These are phyloP conservation scores for Phytophthora crassamura DNA, from an alignment of 352 stramenopile species.

Conservation along the genomic window DNA sequence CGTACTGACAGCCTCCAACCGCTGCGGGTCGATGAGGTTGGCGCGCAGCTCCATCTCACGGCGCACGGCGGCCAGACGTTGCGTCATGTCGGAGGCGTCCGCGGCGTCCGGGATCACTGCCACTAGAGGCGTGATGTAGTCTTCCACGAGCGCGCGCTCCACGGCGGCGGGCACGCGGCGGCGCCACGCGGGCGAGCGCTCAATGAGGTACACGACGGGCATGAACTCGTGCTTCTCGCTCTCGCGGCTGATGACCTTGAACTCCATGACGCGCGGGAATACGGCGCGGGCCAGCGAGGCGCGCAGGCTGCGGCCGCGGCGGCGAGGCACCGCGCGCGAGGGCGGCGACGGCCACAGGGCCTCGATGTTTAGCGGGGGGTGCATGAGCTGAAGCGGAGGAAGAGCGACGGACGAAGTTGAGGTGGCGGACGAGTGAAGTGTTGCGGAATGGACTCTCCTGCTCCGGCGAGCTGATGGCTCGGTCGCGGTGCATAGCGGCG, in stretches of 20 bases:
- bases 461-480: background rate
- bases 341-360: slow-evolving; percentile 33
- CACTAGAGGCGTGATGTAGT: slow-evolving; percentile 67
- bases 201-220: slow-evolving; percentile 75
- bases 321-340: slow-evolving; percentile 17
- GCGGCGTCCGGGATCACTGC: slow-evolving; percentile 23
- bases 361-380: slow-evolving; percentile 29
- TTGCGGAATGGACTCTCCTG: slow-evolving; percentile 5
- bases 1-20: slow-evolving; percentile 39
- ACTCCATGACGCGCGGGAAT: slow-evolving; percentile 76
- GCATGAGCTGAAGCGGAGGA: slow-evolving; percentile 6
- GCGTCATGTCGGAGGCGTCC: slow-evolving; percentile 16
- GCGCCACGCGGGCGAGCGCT: slow-evolving; percentile 60
- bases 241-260: slow-evolving; percentile 79
- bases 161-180: slow-evolving; percentile 55
- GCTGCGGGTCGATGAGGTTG: slow-evolving; percentile 49
- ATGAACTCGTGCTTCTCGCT: slow-evolving; percentile 82
- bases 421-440: background rate
- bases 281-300: slow-evolving; percentile 49
- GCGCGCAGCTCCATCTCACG: slow-evolving; percentile 50
- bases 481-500: too few species aligned
- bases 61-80: slow-evolving; percentile 39
- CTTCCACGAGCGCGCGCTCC: slow-evolving; percentile 59
- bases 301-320: slow-evolving; percentile 28
- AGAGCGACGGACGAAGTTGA: too few species aligned